A percentile compares a stretch with the other conserved stretches of the same genome.
Evolutionary conservation across 345 rosid genomes (phyloP).

Genomic region (Rhodamnia argentea): DNA sequence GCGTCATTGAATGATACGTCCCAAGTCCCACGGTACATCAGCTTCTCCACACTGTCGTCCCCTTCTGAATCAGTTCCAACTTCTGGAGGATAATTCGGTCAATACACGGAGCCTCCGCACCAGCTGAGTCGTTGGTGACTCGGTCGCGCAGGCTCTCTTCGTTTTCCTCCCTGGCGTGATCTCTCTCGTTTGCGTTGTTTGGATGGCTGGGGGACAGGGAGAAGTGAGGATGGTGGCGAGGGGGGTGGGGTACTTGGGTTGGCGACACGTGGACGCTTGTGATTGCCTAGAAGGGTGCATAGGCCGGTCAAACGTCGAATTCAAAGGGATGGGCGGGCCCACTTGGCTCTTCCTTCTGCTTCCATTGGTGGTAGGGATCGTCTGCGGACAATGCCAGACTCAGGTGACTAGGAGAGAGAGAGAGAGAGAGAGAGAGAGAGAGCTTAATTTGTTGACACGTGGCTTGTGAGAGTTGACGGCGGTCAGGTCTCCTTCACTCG

Average conservation of each 20-base stretch:
- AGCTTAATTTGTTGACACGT: no score
- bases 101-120: background rate
- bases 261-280: background rate
- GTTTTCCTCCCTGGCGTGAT: background rate
- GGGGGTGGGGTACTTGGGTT: background rate
- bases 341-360: background rate
- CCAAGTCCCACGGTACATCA: fast-evolving
- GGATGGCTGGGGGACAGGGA: background rate
- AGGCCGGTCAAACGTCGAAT: background rate
- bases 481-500: background rate
- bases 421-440: background rate
- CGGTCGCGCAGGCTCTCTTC: background rate
- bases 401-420: background rate
- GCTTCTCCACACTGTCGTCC: background rate
- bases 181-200: background rate
- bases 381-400: background rate
- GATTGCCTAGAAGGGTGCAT: background rate
- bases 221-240: background rate
- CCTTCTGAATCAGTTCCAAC: background rate
- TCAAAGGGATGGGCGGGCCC: background rate
- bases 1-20: background rate
- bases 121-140: background rate
- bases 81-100: background rate
- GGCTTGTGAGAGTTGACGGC: background rate
- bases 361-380: background rate